Percentiles rank a stretch among this genome's conserved stretches.
Conservation (phyloP, 2,329 filamentous ascomycete genomes). For the Acephala macrosclerotiorum region DNA sequence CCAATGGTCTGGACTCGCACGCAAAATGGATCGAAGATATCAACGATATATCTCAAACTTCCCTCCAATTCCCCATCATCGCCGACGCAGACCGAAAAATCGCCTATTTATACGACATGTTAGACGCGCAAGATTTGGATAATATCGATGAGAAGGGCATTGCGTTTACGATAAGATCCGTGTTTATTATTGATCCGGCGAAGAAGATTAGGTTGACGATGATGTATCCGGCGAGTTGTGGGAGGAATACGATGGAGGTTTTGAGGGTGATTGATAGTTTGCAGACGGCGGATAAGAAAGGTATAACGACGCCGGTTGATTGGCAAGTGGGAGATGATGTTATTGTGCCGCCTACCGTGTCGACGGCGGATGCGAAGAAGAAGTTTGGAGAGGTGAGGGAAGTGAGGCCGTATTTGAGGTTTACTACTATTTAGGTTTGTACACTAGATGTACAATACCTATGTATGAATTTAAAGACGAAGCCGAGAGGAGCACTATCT, state of each 20-base stretch:
- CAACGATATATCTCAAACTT: constrained; percentile 73
- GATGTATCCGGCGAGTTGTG: constrained; percentile 87
- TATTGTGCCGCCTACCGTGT: constrained; percentile 83
- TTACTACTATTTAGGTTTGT: constrained; percentile 18
- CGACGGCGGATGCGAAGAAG: constrained; percentile 82
- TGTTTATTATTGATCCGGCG: constrained; percentile 89
- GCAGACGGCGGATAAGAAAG: constrained; percentile 76
- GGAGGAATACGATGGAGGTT: constrained; percentile 79
- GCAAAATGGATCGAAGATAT: constrained; percentile 89
- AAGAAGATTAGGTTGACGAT: constrained; percentile 92
- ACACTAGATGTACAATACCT: neutral
- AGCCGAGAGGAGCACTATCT: too few species aligned
- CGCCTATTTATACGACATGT: constrained; percentile 50
- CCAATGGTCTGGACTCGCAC: constrained; percentile 84
- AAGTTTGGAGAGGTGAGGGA: constrained; percentile 76
- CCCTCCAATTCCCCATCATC: constrained; percentile 78
- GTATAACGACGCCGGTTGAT: constrained; percentile 85
- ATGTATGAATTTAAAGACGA: neutral
- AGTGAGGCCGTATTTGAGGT: constrained; percentile 21
- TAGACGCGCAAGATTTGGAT: constrained; percentile 78
- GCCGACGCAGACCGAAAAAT: constrained; percentile 70
- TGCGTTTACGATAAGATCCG: constrained; percentile 89
- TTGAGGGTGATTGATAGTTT: constrained; percentile 70
- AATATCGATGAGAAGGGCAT: constrained; percentile 82
- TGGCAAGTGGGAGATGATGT: constrained; percentile 88